Base-by-base conservation (phyloP, 495 filamentous ascomycete species). In the Filosporella fistucella region DNA sequence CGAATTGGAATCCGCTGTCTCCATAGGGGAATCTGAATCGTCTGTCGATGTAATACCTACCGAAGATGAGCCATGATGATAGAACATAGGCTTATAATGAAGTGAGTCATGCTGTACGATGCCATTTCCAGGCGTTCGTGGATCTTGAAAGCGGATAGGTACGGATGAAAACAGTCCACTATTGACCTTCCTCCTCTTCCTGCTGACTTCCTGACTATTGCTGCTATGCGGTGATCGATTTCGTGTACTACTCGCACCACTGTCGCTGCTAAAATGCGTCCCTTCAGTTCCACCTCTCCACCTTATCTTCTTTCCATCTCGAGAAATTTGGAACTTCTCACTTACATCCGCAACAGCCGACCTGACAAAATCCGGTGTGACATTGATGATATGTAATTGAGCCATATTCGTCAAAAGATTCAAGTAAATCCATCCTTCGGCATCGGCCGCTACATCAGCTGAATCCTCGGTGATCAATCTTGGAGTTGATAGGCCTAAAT, bases 391-490 rank as follows among this genome's bases (percentile, higher is more conserved):
- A 58, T 89, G 85, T 17, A 91, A 68, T 63, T 91, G 86, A 2
- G 86, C 86, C 69, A 91, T 77, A 64, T 86, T 88, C 60, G 77
- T 81, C 23, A 91, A 72, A 14, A 91, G 67, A 54, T 89, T 90
- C n/a, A 91, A 72, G 56, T 87, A 89, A 11, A 91, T 77, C 86
- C 86, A 91, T 13, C 83, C 84, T 46, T 77, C 73, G 12, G 65
- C 68, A 47, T 76, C 68, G 13, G 72, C 67, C 26, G 70, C 68
- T 22, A 75, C 67, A 49, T 82, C 71, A 42, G 59, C 54, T 24
- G 62, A 48, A 23, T 65, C 65, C 25, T 69, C 66, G 14, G 38
- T 54, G 10, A 40, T 54, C 13, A 39, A 49, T 50, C 48, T 51
- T 1, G 74, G 75, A 29, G 74, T 71, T 0, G 77, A 76, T 18